A percentile compares a stretch with the other conserved stretches of the same genome.
Conservation (phyloP, 805 yeast genomes). For the Candida oleophila region DNA sequence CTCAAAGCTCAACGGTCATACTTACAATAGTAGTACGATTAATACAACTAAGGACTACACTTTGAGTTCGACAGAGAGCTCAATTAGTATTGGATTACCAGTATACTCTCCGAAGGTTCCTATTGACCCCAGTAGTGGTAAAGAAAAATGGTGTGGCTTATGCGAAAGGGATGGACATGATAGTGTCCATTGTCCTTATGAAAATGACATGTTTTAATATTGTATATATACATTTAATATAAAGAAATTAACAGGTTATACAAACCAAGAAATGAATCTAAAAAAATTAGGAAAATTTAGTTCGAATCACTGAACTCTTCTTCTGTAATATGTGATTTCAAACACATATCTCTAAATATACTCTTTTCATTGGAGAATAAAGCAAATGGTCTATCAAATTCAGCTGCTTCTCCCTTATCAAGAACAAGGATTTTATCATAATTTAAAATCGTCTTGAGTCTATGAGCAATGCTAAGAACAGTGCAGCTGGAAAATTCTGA, state of each 20-base stretch:
- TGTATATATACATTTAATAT: background rate
- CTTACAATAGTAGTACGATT: background rate
- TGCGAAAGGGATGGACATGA: slow-evolving; percentile 92
- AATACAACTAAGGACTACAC: background rate
- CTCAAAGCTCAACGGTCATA: background rate
- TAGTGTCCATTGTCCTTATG: slow-evolving; percentile 85
- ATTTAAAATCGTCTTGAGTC: slow-evolving; percentile 14
- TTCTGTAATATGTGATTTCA: slow-evolving; percentile 21
- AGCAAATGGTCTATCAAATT: slow-evolving; percentile 26
- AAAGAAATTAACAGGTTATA: background rate
- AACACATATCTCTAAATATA: slow-evolving; percentile 29
- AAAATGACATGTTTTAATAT: slow-evolving; percentile 51
- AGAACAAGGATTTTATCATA: slow-evolving; percentile 16
- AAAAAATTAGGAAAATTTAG: background rate
- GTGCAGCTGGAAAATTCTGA: slow-evolving; percentile 15
- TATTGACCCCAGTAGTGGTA: slow-evolving; percentile 71
- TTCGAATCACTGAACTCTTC: slow-evolving; percentile 12
- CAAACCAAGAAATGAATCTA: no score
- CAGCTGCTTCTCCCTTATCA: slow-evolving; percentile 25
- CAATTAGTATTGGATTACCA: slow-evolving; percentile 37
- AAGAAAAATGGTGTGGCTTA: slow-evolving; percentile 84
- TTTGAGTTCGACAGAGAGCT: slow-evolving; percentile 1
- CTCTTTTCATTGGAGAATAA: slow-evolving; percentile 21
- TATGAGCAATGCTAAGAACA: slow-evolving; percentile 18
- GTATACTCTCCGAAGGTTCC: slow-evolving; percentile 48